phyloP scores from a whole-genome alignment of 306 rosid species.

The Sophora flavescens region DNA sequence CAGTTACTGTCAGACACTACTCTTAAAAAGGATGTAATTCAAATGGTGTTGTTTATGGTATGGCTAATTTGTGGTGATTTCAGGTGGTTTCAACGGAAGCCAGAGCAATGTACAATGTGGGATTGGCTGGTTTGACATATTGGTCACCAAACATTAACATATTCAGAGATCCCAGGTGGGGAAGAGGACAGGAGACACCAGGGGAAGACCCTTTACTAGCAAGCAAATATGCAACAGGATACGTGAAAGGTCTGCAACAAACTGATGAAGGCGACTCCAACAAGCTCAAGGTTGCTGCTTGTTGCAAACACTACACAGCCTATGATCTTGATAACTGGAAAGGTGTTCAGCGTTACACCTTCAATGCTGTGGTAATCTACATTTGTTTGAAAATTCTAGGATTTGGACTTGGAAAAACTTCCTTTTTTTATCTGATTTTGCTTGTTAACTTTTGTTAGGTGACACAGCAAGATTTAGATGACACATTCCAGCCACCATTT shows the following conservation, averaged over 20 bases:
- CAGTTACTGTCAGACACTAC: not conserved
- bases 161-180: constrained; percentile 98
- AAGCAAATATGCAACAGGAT: constrained; percentile 80
- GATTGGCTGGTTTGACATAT: constrained; percentile 91
- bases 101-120: constrained; percentile 99
- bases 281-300: constrained; percentile 98
- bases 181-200: constrained; percentile 98
- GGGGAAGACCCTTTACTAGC: constrained; percentile 95
- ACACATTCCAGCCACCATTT: constrained; percentile 94
- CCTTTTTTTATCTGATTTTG: not conserved
- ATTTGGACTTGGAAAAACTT: constrained; percentile 17
- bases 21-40: not conserved
- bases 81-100: constrained; percentile 98
- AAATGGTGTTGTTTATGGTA: constrained; percentile 42
- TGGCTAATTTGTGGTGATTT: constrained; percentile 35
- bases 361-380: constrained; percentile 81
- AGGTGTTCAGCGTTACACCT: constrained; percentile 81
- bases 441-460: constrained; percentile 59
- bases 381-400: constrained; percentile 5
- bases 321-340: constrained; percentile 97
- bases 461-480: constrained; percentile 89
- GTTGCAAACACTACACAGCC: constrained; percentile 98
- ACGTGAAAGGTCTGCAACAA: constrained; percentile 87
- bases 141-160: constrained; percentile 99
- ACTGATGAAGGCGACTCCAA: constrained; percentile 64